Evolutionary conservation across 305 asterid species (phyloP), one percentile per base, ranked within the genome.

Genomic region (Rubia balearica): DNA sequence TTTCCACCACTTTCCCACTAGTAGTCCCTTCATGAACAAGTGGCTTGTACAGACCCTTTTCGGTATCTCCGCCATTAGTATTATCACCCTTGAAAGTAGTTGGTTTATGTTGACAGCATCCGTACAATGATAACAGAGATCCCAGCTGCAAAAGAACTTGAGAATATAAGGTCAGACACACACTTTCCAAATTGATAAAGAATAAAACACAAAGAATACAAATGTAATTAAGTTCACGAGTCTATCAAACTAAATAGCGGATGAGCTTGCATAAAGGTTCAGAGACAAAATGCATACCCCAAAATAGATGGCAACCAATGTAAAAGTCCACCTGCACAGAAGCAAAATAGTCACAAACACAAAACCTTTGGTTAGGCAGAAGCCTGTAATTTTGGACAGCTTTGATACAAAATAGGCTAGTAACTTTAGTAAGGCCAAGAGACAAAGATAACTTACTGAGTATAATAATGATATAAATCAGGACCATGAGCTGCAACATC

Each of bases 241-340:
- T 42, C 60, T 67, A 36, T 24, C 24, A 10, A n/a, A 38, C 61
- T 46, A 69, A 59, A 71, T 60, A 22, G 43, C 33, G 69, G 8
- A 71, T 36, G 62, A 27, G 49, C 7, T 67, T 42, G 57, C 65
- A 12, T 62, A 4, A 36, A 65, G 33, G 27, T 65, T 14, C 67
- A 66, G 64, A 56, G 62, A 66, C 57, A 73, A 68, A 66, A 66
- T 69, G 69, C 85, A 70, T 89, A 93, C 98, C 96, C 83, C 92
- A 70, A 93, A 93, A 80, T 93, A 90, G 81, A 93, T 69, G 86
- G 92, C 83, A 56, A 84, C 92, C 73, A 93, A 80, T 43, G 86
- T 86, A 78, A 93, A 82, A 21, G 97, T 89, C 98, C 96, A 93
- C 90, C 98, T 93, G 88, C 66, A 72, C 66, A 78, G 30, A 77